Evolutionary conservation across 2,329 filamentous ascomycete species (phyloP), one percentile per base, ranked within the genome.

Genomic region (Calonectria hawksworthii): DNA sequence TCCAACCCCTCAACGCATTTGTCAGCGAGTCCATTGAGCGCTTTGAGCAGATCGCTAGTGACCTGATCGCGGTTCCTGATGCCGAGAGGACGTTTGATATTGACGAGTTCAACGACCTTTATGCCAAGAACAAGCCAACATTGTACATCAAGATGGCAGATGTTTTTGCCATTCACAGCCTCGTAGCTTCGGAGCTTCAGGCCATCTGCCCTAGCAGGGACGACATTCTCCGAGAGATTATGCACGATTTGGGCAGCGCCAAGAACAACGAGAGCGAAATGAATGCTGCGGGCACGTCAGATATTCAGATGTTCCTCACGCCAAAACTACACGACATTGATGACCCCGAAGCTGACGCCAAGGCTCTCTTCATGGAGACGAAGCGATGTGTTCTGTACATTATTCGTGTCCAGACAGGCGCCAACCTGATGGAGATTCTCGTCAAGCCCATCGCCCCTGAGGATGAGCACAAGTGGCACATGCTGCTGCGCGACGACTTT

Each of bases 141-240:
- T 89, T 99, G n/a, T 99, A 99, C 87, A 98, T 99, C 88, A 99
- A 99, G 87, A 96, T 99, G 92, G 92, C 94, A 21, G 97, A 99
- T 84, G 96, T 99, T 72, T 99, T 99, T 84, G 95, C 96, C 64
- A 96, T 99, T 74, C 98, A 99, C 86, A 95, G 94, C 77, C 90
- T 99, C 28, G 91, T 99, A 70, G 93, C 95, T 4, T 90, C 93
- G 30, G 95, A 99, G 80, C 91, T 98, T 64, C 88, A 93, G 7
- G 89, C 89, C 72, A 93, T 99, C 75, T 98, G 95, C 80, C 94
- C 95, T 1, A 91, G 89, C 75, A 92, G 94, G 41, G 96, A 98
- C 78, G 97, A 99, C 83, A 91, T 96, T 74, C 90, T 99, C 72
- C 94, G 95, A 74, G 97, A 99, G 85, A 94, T 98, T 77, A 91